Base-by-base conservation (phyloP, 1,284 basidiomycete genomes). In the Phaffia rhodozyma region DNA sequence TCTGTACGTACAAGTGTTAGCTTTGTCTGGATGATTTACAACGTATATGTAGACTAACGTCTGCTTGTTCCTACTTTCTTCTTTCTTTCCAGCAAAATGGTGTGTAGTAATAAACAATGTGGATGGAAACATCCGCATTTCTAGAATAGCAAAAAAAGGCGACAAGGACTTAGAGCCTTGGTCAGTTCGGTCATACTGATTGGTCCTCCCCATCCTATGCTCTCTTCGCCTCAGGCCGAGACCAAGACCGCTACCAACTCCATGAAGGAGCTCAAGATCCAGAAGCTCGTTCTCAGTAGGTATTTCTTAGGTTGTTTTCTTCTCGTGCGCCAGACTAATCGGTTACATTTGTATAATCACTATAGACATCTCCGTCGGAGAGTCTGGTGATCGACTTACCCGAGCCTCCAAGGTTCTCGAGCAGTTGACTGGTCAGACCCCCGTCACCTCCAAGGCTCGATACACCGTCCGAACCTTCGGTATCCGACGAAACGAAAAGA, bases 401-500 rank as follows among this genome's bases (percentile, higher is more conserved):
- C 89, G 96, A 81, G 94, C 94, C 67, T 92, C 94, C 78, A 98
- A 98, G 82, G 94, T 98, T 71, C 83, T 99, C 74, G 96, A 99
- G 81, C 96, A 99, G 81, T 87, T 99, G 69, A 98, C 94, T 71
- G 96, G 94, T 75, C 94, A 98, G 83, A 92, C 94, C 66, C 94
- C 96, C 75, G 94, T 98, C 72, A 97, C 94, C 73, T 96, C 91
- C 78, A 98, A 97, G 84, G 94, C 94, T 69, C 91, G 94, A 72
- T 98, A 96, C 89, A 98, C 96, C 73, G 91, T 98, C 79, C 92
- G 94, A 75, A 90, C 90, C 66, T 98, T 98, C 82, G 89, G 91
- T 78, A 98, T 99, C 82, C 90, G 96, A 78, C 89, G 94, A 82
- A 98, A 99, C 84, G 96, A 99, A 82, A 97, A 98, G 86, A 98